phyloP scores from a whole-genome alignment of 352 stramenopile species.

The Pilasporangium apinafurcum region DNA sequence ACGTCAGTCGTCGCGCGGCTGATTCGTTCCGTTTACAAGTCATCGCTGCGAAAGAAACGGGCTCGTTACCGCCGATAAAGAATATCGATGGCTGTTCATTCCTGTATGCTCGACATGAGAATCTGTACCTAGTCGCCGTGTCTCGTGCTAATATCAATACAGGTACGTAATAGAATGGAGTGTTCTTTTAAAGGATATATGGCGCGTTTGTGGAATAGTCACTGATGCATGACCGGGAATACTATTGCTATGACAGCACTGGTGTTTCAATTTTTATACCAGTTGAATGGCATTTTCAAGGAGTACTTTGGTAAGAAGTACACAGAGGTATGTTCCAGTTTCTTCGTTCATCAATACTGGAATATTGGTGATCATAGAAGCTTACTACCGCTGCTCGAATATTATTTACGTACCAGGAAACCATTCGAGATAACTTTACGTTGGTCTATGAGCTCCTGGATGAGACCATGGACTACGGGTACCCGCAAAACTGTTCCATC shows the following conservation, averaged over 20 bases:
- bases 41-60: constrained; percentile 95
- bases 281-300: constrained; percentile 95
- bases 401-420: constrained; percentile 43
- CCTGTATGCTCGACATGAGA: constrained; percentile 95
- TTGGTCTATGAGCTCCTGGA: constrained; percentile 99
- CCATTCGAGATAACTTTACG: constrained; percentile 98
- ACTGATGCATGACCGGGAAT: no score
- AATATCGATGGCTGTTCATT: constrained; percentile 97
- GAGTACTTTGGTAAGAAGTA: constrained; percentile 98
- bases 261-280: constrained; percentile 96
- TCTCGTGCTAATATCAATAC: constrained; percentile 97
- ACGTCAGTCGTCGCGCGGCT: constrained; percentile 63
- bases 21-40: constrained; percentile 81
- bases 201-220: no score
- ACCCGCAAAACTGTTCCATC: constrained; percentile 97
- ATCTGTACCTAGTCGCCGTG: constrained; percentile 97
- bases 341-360: neutral
- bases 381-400: neutral
- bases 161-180: constrained; percentile 10
- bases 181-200: no score
- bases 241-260: constrained; percentile 74
- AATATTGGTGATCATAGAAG: neutral
- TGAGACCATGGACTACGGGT: constrained; percentile 99
- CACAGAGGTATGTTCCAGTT: constrained; percentile 64
- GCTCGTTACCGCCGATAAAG: constrained; percentile 92